phyloP scores from a whole-genome alignment of 495 filamentous ascomycete species.

The Xanthoparmelia taractica region DNA sequence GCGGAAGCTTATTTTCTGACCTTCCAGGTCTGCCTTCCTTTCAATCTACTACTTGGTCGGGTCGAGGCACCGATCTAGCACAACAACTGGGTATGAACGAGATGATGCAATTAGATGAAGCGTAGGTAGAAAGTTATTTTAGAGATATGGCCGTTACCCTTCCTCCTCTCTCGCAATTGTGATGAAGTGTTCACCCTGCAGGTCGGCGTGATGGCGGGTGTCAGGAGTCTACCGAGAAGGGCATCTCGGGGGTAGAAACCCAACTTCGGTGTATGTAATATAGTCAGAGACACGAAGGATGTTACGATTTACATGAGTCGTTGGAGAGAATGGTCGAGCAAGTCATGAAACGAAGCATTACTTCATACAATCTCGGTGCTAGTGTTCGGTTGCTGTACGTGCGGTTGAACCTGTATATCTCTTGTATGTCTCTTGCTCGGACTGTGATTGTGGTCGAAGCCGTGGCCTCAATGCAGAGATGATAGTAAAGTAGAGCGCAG shows the following conservation, averaged over 20 bases:
- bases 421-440: background rate
- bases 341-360: background rate
- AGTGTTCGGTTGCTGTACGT: background rate
- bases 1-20: conserved; percentile 17
- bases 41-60: conserved; percentile 22
- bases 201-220: background rate
- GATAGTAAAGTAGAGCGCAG: background rate
- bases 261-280: conserved; percentile 16
- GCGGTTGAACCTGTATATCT: background rate
- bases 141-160: background rate
- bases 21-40: conserved; percentile 23
- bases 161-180: background rate
- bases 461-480: background rate
- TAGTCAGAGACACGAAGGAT: background rate
- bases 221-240: background rate
- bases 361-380: background rate
- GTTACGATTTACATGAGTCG: conserved; percentile 1
- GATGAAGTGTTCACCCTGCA: conserved; percentile 1
- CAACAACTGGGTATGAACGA: conserved; percentile 23
- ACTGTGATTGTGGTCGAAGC: background rate
- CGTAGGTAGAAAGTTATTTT: background rate
- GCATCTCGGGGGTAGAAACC: background rate
- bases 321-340: background rate
- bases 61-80: conserved; percentile 20
- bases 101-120: conserved; percentile 24